Conservation (phyloP, 352 stramenopile species). For the Plasmopara muralis region DNA sequence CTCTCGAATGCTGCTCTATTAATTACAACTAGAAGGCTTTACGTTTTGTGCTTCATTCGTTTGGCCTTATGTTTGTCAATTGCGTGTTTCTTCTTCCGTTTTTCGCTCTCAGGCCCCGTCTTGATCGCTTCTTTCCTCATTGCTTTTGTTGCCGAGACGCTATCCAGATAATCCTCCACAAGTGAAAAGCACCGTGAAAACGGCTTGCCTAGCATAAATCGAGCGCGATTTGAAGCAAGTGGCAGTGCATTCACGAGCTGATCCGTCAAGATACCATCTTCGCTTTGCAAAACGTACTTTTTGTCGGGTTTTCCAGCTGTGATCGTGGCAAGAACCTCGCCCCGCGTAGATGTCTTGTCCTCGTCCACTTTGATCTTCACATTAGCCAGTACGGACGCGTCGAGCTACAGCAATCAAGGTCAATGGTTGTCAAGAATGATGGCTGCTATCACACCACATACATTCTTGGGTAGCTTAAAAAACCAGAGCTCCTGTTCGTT, state of each 20-base stretch:
- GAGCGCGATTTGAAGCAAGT: conserved; percentile 42
- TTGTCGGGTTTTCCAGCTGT: conserved; percentile 31
- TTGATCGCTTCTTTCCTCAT: conserved; percentile 7
- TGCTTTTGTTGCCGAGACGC: conserved; percentile 8
- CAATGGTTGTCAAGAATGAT: conserved; percentile 1
- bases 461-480: conserved; percentile 77
- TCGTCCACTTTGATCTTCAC: conserved; percentile 55
- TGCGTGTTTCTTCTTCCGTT: conserved; percentile 31
- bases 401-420: conserved; percentile 33
- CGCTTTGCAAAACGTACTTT: conserved; percentile 48
- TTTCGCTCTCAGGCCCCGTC: conserved; percentile 13
- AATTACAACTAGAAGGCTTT: conserved; percentile 7
- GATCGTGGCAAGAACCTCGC: conserved; percentile 39
- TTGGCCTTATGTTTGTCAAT: conserved; percentile 41
- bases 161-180: conserved; percentile 37
- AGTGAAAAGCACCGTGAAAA: conserved; percentile 73
- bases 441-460: conserved; percentile 24
- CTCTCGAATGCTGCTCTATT: conserved; percentile 33
- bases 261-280: conserved; percentile 56
- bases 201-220: conserved; percentile 62
- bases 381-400: conserved; percentile 62
- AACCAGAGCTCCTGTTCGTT: conserved; percentile 84
- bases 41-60: conserved; percentile 50
- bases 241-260: conserved; percentile 77
- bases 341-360: conserved; percentile 19